Base-by-base conservation (phyloP, 1,139 yeast species). In the Hansenula sp. region DNA sequence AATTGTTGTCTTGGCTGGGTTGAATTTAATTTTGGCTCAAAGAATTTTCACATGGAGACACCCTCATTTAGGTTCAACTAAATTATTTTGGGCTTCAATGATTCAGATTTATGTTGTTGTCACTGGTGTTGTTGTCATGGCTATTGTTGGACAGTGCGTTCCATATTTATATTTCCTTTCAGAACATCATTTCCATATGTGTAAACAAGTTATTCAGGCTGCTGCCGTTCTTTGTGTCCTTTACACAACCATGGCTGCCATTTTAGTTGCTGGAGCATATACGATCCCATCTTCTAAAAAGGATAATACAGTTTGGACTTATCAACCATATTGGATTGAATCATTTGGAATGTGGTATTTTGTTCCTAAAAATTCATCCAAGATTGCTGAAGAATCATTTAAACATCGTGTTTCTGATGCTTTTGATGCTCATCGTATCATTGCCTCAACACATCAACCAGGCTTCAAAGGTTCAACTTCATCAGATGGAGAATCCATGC, bases 301-400 rank as follows among this genome's bases (percentile, higher is more conserved):
- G 48, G 84, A 81, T 58, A 77, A 73, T 54, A 63, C 67, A 41
- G 66, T 80, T 37, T 70, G 74, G 53, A 81, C 88, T 17, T 79
- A 79, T 59, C 93, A 84, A 62, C 88, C 94, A 33, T 81, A 84
- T 75, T 85, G 94, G 94, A 80, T 85, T 57, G 81, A 81, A 58
- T 74, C 80, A 2, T 81, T 83, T 54, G 59, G 67, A 16, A 72
- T 82, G 13, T 64, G 69, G 37, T 81, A 81, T 60, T 81, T 71
- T 60, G 81, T 79, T 19, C 69, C 69, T 51, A 71, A 69, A 36
- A 67, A 70, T 55, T 76, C 82, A 28, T 67, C 72, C 5, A 63
- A 60, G 39, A 63, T 64, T 35, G 84, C 84, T n/a, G 81, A 71
- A 52, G 68, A 65, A 32, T 58, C 79, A 0, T 79, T 80, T 51